phyloP scores from a whole-genome alignment of 495 filamentous ascomycete species.

The Staphylotrichum tortipilum region DNA sequence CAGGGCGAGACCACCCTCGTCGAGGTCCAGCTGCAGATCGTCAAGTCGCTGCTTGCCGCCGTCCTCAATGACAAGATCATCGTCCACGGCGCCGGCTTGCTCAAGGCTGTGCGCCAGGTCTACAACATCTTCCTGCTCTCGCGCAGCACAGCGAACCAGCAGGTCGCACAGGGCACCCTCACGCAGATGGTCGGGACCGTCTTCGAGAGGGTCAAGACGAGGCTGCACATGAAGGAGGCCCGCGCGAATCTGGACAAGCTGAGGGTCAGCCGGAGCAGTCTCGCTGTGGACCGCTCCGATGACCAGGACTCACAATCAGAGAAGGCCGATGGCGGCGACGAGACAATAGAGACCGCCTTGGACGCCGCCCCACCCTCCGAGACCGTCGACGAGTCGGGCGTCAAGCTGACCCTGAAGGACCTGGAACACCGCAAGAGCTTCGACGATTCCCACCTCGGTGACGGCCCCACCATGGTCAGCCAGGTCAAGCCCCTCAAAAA shows the following conservation, averaged over 20 bases:
- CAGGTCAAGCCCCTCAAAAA: slow-evolving; percentile 55
- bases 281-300: slow-evolving; percentile 36
- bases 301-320: slow-evolving; percentile 28
- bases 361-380: slow-evolving; percentile 47
- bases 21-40: slow-evolving; percentile 93
- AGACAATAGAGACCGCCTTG: slow-evolving; percentile 35
- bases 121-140: slow-evolving; percentile 98
- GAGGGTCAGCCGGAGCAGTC: slow-evolving; percentile 38
- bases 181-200: slow-evolving; percentile 99
- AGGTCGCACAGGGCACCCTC: slow-evolving; percentile 89
- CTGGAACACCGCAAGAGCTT: slow-evolving; percentile 90
- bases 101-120: slow-evolving; percentile 96
- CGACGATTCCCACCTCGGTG: slow-evolving; percentile 82
- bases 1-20: slow-evolving; percentile 85
- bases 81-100: slow-evolving; percentile 89
- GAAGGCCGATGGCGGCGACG: slow-evolving; percentile 35
- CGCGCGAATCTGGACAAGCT: slow-evolving; percentile 43
- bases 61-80: slow-evolving; percentile 97
- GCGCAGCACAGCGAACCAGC: slow-evolving; percentile 83
- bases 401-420: slow-evolving; percentile 87
- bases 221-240: slow-evolving; percentile 79
- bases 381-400: slow-evolving; percentile 43
- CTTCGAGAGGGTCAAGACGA: slow-evolving; percentile 85
- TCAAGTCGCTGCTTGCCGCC: slow-evolving; percentile 90
- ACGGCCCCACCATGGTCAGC: slow-evolving; percentile 90